These are phyloP conservation scores for Talaromyces wortmannii DNA, from an alignment of 495 filamentous ascomycete genomes.

Conservation along the genomic window DNA sequence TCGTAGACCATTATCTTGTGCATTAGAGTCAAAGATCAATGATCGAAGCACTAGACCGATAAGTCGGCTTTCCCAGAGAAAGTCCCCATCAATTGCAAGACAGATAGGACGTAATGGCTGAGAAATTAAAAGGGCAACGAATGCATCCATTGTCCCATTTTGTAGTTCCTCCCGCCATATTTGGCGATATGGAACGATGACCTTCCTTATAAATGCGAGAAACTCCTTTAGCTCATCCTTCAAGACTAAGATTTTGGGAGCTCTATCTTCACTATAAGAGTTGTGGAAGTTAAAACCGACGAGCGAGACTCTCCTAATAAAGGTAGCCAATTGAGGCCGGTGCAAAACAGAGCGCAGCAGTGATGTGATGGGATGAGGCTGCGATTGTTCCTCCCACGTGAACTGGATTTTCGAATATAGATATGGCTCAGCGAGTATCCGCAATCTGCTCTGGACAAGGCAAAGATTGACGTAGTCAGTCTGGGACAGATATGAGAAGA, in stretches of 20 bases:
- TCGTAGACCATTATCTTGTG: slow-evolving; percentile 1
- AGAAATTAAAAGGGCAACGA: slow-evolving; percentile 13
- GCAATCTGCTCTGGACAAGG: slow-evolving; percentile 7
- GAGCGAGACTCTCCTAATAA: slow-evolving; percentile 8
- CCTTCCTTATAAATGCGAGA: slow-evolving; percentile 6
- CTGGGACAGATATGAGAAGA: slow-evolving; percentile 1
- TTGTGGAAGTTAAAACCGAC: slow-evolving; percentile 1
- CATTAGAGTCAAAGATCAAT: slow-evolving; percentile 9
- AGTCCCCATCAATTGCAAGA: slow-evolving; percentile 8
- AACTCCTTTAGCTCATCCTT: slow-evolving; percentile 6
- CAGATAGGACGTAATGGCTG: slow-evolving; percentile 7
- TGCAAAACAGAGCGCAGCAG: slow-evolving; percentile 10
- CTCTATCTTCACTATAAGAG: not conserved
- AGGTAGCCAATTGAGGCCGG: slow-evolving; percentile 12
- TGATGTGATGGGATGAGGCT: slow-evolving; percentile 8
- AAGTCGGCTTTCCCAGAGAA: slow-evolving; percentile 8
- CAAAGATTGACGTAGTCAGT: slow-evolving; percentile 2
- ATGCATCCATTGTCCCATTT: slow-evolving; percentile 10
- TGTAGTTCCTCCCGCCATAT: slow-evolving; percentile 11
- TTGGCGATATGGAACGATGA: slow-evolving; percentile 8
- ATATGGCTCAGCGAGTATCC: slow-evolving; percentile 8
- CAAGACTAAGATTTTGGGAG: slow-evolving; percentile 2
- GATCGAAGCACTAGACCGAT: slow-evolving; percentile 11
- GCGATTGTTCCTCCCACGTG: slow-evolving; percentile 7
- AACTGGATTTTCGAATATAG: slow-evolving; percentile 13